Evolutionary conservation across 2,329 filamentous ascomycete species (phyloP).

Genomic region (Alternaria sp.): DNA sequence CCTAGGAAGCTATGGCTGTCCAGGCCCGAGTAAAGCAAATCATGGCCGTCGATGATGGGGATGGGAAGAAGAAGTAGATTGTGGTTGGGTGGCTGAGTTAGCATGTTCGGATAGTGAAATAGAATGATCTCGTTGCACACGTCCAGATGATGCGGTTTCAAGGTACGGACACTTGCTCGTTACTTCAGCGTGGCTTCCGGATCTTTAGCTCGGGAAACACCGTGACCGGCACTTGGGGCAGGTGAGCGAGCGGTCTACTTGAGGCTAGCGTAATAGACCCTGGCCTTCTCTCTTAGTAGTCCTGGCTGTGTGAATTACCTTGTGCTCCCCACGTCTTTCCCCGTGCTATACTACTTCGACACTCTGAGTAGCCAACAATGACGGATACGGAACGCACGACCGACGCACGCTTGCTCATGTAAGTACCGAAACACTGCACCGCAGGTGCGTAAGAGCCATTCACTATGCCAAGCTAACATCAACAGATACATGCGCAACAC

Average conservation of each 20-base stretch:
- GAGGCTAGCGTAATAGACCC: background rate
- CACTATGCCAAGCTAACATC: background rate
- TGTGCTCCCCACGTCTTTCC: background rate
- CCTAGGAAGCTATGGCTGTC: background rate
- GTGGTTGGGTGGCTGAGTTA: background rate
- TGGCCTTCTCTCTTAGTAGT: background rate
- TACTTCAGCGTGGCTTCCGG: background rate
- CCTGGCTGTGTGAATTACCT: background rate
- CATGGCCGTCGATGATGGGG: background rate
- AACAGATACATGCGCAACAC: background rate
- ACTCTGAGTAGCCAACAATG: background rate
- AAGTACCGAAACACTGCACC: background rate
- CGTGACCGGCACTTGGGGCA: background rate
- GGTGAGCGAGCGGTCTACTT: background rate
- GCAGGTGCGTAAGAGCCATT: background rate
- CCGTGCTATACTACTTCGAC: background rate
- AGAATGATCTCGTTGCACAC: background rate
- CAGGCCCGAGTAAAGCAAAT: background rate
- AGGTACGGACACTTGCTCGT: background rate
- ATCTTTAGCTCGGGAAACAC: background rate
- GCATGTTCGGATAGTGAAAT: background rate
- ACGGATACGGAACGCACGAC: background rate
- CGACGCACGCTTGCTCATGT: background rate
- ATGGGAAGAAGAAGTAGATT: background rate
- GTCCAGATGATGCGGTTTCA: background rate